These are phyloP conservation scores for Globisporangium nagaii DNA, from an alignment of 352 stramenopile species.

Conservation along the genomic window DNA sequence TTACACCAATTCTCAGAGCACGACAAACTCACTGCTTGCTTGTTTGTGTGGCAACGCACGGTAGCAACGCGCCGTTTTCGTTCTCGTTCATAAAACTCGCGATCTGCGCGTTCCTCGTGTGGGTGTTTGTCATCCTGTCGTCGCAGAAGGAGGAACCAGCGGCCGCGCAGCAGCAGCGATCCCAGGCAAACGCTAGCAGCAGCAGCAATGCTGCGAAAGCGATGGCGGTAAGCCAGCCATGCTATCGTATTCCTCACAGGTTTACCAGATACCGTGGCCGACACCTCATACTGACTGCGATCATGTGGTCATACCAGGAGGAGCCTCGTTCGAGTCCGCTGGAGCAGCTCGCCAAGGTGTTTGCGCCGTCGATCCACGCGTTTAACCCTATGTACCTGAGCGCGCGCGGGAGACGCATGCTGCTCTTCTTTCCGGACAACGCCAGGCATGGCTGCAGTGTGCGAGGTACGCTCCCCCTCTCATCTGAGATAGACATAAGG, in stretches of 20 bases:
- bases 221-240: background rate
- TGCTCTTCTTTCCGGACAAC: conserved; percentile 64
- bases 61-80: conserved; percentile 35
- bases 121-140: conserved; percentile 38
- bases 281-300: background rate
- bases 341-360: conserved; percentile 54
- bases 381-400: conserved; percentile 65
- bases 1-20: too few relatives aligned
- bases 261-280: too few relatives aligned
- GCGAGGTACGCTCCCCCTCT: conserved; percentile 24
- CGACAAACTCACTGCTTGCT: too few relatives aligned
- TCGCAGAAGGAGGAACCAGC: conserved; percentile 9
- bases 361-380: conserved; percentile 62
- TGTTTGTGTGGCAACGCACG: too few relatives aligned
- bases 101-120: conserved; percentile 30
- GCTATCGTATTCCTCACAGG: too few relatives aligned
- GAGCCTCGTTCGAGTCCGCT: conserved; percentile 24
- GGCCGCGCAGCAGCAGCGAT: background rate
- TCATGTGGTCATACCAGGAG: conserved; percentile 1
- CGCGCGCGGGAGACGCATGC: conserved; percentile 41
- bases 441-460: conserved; percentile 38
- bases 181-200: background rate
- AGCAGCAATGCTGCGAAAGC: background rate
- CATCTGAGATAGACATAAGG: too few relatives aligned
- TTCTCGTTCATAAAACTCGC: conserved; percentile 40